Percentiles rank a stretch among this genome's conserved stretches.
Conservation (phyloP, 2,329 filamentous ascomycete genomes). For the Juglanconis sp. region DNA sequence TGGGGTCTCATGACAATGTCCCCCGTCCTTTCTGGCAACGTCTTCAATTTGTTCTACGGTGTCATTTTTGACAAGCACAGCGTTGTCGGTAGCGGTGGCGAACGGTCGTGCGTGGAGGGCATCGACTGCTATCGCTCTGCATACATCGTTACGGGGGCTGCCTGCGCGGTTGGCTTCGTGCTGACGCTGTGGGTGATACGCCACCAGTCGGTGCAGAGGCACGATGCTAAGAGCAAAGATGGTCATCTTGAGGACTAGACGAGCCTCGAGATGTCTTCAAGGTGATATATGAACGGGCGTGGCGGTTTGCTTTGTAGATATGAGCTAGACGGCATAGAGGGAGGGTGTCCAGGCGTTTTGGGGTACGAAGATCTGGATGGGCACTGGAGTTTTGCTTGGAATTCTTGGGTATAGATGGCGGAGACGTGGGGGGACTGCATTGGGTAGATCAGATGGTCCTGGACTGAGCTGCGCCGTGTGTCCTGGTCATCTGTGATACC, state of each 20-base stretch:
- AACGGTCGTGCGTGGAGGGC: constrained; percentile 73
- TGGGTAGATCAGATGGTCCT: background rate
- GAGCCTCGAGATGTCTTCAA: background rate
- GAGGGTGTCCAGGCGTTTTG: background rate
- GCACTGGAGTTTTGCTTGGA: background rate
- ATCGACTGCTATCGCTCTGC: constrained; percentile 76
- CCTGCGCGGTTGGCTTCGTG: constrained; percentile 65
- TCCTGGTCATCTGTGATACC: too few species aligned
- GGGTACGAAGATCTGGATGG: background rate
- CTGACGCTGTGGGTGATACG: constrained; percentile 70
- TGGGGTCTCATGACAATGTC: constrained; percentile 95
- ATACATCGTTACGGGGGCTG: constrained; percentile 73
- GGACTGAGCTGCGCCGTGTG: background rate
- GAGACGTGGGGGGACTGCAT: background rate
- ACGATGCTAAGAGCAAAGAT: constrained; percentile 35
- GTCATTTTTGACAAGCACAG: constrained; percentile 79
- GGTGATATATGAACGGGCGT: background rate
- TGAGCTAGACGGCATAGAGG: background rate
- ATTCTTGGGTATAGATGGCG: background rate
- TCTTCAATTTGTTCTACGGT: constrained; percentile 93
- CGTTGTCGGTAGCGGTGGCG: constrained; percentile 62
- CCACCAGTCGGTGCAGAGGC: constrained; percentile 45
- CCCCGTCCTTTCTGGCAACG: constrained; percentile 80
- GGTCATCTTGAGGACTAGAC: constrained; percentile 32
- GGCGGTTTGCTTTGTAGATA: background rate